These are phyloP conservation scores for Tuctoria greenei DNA, from an alignment of 176 grass and related monocot species.

Conservation along the genomic window DNA sequence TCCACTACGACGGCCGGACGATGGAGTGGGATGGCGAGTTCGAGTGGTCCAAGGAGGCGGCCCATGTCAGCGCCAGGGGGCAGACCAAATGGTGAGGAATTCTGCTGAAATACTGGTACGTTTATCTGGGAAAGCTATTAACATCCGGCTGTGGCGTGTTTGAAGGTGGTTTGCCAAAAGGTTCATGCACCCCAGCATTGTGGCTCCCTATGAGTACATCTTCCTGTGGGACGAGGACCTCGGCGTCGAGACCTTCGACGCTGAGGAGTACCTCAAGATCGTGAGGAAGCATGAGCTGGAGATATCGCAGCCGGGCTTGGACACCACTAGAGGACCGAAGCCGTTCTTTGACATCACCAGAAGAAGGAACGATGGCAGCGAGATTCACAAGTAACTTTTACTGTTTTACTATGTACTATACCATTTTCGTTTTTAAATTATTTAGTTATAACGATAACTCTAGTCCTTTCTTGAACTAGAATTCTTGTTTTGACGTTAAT, in stretches of 20 bases:
- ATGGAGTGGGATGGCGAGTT: conserved; percentile 39
- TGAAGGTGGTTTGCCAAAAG: conserved; percentile 59
- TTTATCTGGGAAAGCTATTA: background rate
- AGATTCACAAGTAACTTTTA: conserved; percentile 32
- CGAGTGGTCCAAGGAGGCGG: conserved; percentile 43
- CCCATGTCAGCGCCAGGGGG: conserved; percentile 39
- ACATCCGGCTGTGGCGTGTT: background rate
- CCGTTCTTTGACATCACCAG: conserved; percentile 17
- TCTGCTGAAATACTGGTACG: too few species aligned
- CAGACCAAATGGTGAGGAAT: conserved; percentile 42
- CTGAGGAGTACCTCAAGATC: conserved; percentile 17
- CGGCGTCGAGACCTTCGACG: conserved; percentile 12
- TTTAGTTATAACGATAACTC: too few species aligned
- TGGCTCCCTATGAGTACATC: conserved; percentile 45
- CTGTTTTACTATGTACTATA: background rate
- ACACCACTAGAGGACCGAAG: background rate
- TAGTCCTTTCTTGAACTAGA: too few species aligned
- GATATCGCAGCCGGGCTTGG: conserved; percentile 45
- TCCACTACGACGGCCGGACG: conserved; percentile 42
- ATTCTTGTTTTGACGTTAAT: too few species aligned
- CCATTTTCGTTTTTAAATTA: too few species aligned
- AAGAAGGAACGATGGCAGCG: conserved; percentile 2
- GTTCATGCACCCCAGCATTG: conserved; percentile 43
- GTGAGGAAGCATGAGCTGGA: conserved; percentile 19
- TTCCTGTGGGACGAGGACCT: too few species aligned